A percentile compares a stretch with the other conserved stretches of the same genome.
Evolutionary conservation across 441 rosid genomes (phyloP).

Genomic region (Bruguiera hainesii): DNA sequence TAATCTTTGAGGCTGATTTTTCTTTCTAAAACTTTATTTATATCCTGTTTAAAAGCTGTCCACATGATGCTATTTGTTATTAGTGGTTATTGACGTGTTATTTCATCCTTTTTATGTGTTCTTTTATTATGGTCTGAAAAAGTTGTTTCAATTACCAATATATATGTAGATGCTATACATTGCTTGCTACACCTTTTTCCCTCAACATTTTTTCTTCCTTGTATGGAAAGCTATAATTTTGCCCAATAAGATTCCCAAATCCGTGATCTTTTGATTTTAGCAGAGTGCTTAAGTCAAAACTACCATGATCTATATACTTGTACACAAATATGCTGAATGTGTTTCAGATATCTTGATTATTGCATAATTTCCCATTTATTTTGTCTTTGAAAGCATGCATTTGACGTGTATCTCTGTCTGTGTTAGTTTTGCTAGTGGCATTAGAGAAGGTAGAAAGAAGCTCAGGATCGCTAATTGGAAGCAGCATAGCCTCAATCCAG

Average conservation of each 20-base stretch:
- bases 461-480: constrained; percentile 86
- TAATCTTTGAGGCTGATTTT: constrained; percentile 6
- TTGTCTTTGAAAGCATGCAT: constrained; percentile 5
- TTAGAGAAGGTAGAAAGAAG: constrained; percentile 86
- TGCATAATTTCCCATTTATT: constrained; percentile 6
- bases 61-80: constrained; percentile 3
- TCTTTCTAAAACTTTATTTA: constrained; percentile 5
- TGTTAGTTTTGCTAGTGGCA: constrained; percentile 81
- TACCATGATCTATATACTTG: not conserved
- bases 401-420: constrained; percentile 17
- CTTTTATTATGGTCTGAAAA: not conserved
- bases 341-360: not conserved
- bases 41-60: constrained; percentile 2
- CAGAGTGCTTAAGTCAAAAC: not conserved
- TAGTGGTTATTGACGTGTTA: constrained; percentile 3
- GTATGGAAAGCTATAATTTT: not conserved
- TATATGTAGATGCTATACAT: not conserved
- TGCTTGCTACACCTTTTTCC: not conserved
- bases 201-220: not conserved
- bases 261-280: not conserved
- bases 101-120: not conserved
- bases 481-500: constrained; percentile 86
- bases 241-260: not conserved
- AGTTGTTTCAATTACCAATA: not conserved
- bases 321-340: not conserved